Evolutionary conservation across 495 filamentous ascomycete species (phyloP).

Genomic region (Annulohypoxylon nitens): DNA sequence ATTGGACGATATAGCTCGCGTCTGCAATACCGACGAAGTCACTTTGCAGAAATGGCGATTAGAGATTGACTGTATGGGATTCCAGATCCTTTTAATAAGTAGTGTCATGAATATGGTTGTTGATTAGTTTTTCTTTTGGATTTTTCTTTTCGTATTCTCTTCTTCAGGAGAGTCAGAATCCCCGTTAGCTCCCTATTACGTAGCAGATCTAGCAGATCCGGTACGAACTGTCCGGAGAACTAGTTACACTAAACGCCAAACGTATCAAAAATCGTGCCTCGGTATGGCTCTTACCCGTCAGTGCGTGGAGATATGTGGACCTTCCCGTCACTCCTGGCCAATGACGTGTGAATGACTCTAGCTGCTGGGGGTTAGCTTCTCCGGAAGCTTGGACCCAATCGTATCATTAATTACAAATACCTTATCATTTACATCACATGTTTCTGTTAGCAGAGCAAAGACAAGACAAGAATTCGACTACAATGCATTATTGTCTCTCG

Average conservation of each 20-base stretch:
- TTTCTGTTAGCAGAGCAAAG: constrained; percentile 5
- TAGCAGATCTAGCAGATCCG: neutral
- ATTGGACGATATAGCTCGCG: constrained; percentile 27
- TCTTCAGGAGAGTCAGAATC: neutral
- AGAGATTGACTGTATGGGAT: constrained; percentile 19
- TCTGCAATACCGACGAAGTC: constrained; percentile 29
- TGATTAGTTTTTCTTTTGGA: neutral
- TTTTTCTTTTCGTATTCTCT: constrained; percentile 5
- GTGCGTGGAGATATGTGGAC: constrained; percentile 7
- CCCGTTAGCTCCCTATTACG: too few relatives aligned
- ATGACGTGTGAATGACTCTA: constrained; percentile 16
- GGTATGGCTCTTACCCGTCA: constrained; percentile 25
- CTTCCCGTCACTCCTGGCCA: constrained; percentile 6
- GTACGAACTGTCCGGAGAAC: neutral
- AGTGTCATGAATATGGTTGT: constrained; percentile 33
- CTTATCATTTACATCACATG: constrained; percentile 23
- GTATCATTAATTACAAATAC: constrained; percentile 12
- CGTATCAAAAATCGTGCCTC: constrained; percentile 33
- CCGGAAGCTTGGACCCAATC: constrained; percentile 32
- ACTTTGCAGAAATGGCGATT: constrained; percentile 32
- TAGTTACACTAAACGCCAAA: constrained; percentile 11
- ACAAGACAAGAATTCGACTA: neutral
- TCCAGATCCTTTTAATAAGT: constrained; percentile 37
- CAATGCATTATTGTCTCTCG: constrained; percentile 10
- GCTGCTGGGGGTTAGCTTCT: neutral